Conservation (phyloP, 2,329 filamentous ascomycete genomes). For the Pestalotiopsis sp. region DNA sequence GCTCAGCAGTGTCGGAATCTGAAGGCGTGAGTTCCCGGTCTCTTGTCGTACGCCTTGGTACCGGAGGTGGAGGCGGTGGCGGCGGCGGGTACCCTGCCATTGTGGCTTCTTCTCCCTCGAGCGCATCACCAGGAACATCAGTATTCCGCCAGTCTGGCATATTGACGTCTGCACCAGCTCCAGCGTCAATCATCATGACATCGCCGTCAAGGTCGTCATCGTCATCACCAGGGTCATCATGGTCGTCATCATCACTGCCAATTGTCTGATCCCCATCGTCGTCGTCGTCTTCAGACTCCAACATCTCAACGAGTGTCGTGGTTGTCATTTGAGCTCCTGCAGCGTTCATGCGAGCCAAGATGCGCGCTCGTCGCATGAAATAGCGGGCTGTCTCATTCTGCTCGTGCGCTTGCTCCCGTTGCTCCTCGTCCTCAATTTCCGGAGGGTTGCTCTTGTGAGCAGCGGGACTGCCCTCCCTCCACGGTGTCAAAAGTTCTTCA, state of each 20-base stretch:
- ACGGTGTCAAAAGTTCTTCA: conserved; percentile 86
- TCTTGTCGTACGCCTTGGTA: conserved; percentile 45
- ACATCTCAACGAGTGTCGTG: conserved; percentile 30
- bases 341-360: conserved; percentile 27
- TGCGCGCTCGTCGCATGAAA: conserved; percentile 39
- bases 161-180: conserved; percentile 47
- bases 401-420: conserved; percentile 51
- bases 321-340: conserved; percentile 12
- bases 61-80: conserved; percentile 63
- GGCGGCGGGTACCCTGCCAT: conserved; percentile 73
- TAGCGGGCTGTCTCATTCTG: conserved; percentile 30
- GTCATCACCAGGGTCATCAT: conserved; percentile 55
- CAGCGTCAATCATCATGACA: conserved; percentile 58
- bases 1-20: conserved; percentile 73
- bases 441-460: conserved; percentile 76
- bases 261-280: conserved; percentile 37
- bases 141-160: conserved; percentile 48
- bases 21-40: conserved; percentile 69
- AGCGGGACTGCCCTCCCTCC: conserved; percentile 83
- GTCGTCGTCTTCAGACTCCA: conserved; percentile 46
- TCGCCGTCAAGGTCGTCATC: conserved; percentile 66
- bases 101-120: conserved; percentile 78
- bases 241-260: conserved; percentile 57
- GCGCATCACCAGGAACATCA: conserved; percentile 60
- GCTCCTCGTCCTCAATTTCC: conserved; percentile 81